These are phyloP conservation scores for Sindora glabra DNA, from an alignment of 306 rosid genomes.

Conservation along the genomic window DNA sequence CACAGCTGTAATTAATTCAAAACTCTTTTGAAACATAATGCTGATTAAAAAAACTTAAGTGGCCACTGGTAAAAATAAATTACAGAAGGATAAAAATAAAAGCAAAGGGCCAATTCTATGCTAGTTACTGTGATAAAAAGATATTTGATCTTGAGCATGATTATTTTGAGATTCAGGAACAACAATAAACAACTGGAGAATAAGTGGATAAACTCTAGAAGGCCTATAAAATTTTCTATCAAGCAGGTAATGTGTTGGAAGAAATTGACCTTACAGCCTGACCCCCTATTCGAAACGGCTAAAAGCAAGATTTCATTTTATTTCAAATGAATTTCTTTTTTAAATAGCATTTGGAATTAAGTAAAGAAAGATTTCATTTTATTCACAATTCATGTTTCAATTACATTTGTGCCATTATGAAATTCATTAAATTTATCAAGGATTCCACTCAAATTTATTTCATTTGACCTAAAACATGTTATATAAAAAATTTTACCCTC, in stretches of 20 bases:
- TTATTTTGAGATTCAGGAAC: too few species aligned
- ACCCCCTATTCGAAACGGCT: not conserved
- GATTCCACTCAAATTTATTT: too few species aligned
- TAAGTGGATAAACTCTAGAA: not conserved
- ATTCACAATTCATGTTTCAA: too few species aligned
- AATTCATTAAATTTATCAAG: too few species aligned
- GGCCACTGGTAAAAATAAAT: slow-evolving; percentile 5
- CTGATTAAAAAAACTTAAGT: not conserved
- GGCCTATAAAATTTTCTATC: not conserved
- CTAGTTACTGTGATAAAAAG: not conserved
- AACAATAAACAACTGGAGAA: too few species aligned
- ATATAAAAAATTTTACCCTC: too few species aligned
- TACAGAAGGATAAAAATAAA: not conserved
- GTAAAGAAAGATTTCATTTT: too few species aligned
- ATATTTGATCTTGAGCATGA: not conserved
- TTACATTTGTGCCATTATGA: too few species aligned
- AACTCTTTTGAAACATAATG: slow-evolving; percentile 3
- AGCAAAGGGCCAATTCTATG: not conserved
- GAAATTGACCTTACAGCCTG: not conserved
- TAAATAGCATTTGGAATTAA: too few species aligned
- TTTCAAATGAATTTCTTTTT: too few species aligned
- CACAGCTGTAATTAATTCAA: slow-evolving; percentile 8
- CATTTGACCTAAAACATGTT: too few species aligned
- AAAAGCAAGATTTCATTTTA: too few species aligned
- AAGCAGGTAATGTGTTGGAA: not conserved